Evolutionary conservation across 2,329 filamentous ascomycete species (phyloP).

Genomic region (Colletotrichum spinosum): DNA sequence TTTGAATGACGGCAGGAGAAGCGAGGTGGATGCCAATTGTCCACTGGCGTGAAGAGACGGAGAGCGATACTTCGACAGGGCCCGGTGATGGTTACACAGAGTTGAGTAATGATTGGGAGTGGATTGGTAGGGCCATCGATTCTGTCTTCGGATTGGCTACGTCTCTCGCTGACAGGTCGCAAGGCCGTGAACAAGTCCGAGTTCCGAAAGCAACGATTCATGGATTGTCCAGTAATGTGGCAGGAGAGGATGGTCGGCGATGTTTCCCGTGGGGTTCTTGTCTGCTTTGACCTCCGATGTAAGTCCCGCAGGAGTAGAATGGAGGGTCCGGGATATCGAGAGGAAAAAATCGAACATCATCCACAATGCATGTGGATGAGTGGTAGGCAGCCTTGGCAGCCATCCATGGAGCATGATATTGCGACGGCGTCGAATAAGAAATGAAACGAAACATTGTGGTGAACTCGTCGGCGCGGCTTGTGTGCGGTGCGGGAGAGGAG

Average conservation of each 20-base stretch:
- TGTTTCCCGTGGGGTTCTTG: constrained; percentile 7
- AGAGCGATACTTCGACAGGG: constrained; percentile 8
- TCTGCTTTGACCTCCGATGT: constrained; percentile 22
- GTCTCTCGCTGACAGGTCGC: background rate
- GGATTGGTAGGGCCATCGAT: constrained; percentile 9
- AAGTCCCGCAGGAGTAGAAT: constrained; percentile 7
- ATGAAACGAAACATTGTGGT: constrained; percentile 32
- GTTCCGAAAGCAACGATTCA: background rate
- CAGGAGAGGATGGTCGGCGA: background rate
- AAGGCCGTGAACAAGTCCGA: background rate
- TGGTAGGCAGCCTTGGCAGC: no score
- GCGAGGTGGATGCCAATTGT: constrained; percentile 23
- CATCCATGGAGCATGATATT: constrained; percentile 9
- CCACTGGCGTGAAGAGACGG: constrained; percentile 20
- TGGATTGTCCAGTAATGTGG: no score
- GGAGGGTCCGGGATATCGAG: background rate
- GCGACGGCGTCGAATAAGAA: constrained; percentile 24
- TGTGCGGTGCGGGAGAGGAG: constrained; percentile 28
- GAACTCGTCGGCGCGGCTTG: constrained; percentile 1
- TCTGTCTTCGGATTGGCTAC: constrained; percentile 13
- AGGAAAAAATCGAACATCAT: background rate
- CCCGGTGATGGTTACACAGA: constrained; percentile 17
- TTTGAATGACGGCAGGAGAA: constrained; percentile 24
- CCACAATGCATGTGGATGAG: background rate
- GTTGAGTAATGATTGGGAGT: constrained; percentile 9